Percentiles rank a stretch among this genome's conserved stretches.
These are phyloP conservation scores for Mitragyna speciosa DNA, from an alignment of 257 asterid species.

Conservation along the genomic window DNA sequence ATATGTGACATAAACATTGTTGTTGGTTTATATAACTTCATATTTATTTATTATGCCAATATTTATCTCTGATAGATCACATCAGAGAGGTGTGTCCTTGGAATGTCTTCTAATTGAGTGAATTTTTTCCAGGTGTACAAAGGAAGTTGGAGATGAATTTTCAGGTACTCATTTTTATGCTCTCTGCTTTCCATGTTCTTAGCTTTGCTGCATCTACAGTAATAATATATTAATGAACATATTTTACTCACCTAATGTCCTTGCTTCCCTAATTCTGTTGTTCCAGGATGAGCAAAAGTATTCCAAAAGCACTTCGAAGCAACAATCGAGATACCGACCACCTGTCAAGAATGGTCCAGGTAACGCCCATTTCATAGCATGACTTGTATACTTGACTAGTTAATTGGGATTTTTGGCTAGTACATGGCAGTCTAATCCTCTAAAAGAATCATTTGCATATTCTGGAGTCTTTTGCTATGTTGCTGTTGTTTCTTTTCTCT, in stretches of 20 bases:
- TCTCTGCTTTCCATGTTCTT: too few species aligned
- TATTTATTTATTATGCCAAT: not conserved
- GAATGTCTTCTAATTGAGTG: not conserved
- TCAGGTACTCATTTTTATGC: slow-evolving; percentile 43
- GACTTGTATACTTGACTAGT: not conserved
- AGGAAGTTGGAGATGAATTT: slow-evolving; percentile 77
- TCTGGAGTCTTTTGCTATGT: not conserved
- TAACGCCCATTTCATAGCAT: slow-evolving; percentile 25
- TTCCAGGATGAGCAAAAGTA: slow-evolving; percentile 50
- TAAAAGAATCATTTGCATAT: not conserved
- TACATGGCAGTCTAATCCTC: not conserved
- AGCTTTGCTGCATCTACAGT: not conserved
- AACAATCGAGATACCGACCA: slow-evolving; percentile 72
- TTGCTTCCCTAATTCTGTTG: not conserved
- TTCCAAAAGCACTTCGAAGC: slow-evolving; percentile 45
- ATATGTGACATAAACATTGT: not conserved
- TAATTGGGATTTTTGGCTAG: not conserved
- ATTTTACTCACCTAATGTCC: not conserved
- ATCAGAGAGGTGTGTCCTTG: not conserved
- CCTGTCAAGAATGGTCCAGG: slow-evolving; percentile 58
- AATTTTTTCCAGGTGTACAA: slow-evolving; percentile 50
- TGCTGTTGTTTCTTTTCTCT: too few species aligned
- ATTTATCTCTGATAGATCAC: not conserved
- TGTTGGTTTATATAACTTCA: not conserved
- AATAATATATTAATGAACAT: not conserved